Conservation (phyloP, 1,139 yeast species). For the Debaryomyces robertsiae region DNA sequence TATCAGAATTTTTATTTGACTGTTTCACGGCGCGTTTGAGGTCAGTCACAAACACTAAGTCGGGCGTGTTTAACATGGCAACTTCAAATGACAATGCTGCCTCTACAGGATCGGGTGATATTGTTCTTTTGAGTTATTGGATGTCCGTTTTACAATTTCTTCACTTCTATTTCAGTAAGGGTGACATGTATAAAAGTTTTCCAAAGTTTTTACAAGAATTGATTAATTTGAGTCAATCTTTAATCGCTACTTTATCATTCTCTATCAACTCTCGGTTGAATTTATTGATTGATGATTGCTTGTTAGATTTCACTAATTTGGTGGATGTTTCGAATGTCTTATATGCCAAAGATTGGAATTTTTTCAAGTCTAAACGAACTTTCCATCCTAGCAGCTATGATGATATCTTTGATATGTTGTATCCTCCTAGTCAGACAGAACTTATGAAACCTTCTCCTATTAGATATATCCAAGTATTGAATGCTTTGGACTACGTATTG, state of each 20-base stretch:
- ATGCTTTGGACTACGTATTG: constrained; percentile 84
- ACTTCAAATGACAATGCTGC: constrained; percentile 26
- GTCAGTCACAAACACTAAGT: constrained; percentile 58
- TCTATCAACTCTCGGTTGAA: constrained; percentile 64
- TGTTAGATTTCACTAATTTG: constrained; percentile 63
- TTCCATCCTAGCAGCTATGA: constrained; percentile 56
- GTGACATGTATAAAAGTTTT: constrained; percentile 53
- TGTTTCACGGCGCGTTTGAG: constrained; percentile 64
- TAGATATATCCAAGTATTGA: constrained; percentile 79
- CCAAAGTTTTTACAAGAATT: constrained; percentile 65
- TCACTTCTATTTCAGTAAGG: constrained; percentile 63
- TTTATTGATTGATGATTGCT: constrained; percentile 59
- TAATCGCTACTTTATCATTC: constrained; percentile 64
- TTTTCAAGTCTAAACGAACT: constrained; percentile 57
- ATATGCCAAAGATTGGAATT: constrained; percentile 76
- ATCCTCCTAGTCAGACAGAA: constrained; percentile 69
- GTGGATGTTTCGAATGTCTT: constrained; percentile 62
- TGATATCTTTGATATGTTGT: constrained; percentile 67
- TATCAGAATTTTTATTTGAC: constrained; percentile 60
- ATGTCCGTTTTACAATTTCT: constrained; percentile 66
- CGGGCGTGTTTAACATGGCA: constrained; percentile 58
- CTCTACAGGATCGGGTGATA: constrained; percentile 56
- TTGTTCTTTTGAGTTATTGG: constrained; percentile 74
- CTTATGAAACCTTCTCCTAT: constrained; percentile 82
- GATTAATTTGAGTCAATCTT: constrained; percentile 57